Base-by-base conservation (phyloP, 306 rosid genomes). In the Casuarina cunninghamiana region DNA sequence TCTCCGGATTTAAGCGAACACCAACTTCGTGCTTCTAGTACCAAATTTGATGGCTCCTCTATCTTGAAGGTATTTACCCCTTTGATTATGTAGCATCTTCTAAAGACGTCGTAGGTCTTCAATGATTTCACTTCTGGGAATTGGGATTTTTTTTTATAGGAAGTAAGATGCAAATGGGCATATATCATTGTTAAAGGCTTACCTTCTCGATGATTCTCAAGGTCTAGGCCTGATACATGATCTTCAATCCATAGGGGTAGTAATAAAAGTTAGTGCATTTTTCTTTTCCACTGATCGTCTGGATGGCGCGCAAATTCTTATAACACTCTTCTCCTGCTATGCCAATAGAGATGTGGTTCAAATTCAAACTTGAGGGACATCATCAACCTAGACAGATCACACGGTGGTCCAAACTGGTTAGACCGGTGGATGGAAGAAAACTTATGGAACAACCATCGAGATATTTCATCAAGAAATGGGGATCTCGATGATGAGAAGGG, bases 361-460 rank as follows among this genome's bases (percentile, higher is more conserved):
- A 95, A 95, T 80, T 83, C 97, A 79, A 88, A 82, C 46, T 82
- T 72, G 54, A 88, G 90, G 83, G 86, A 93, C 70, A 77, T 70
- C 67, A 45, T 71, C 11, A 78, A 81, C 65, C 38, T 81, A 21
- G 93, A 87, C 54, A 78, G 84, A 81, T 70, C 85, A 12, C 82
- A 75, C 38, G 80, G 82, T 3, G 85, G 88, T 26, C 79, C 97
- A 1, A 84, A 77, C 35, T 88, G 93, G 97, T 83, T 91, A 61
- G 97, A 93, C 69, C 84, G 81, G 74, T 95, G 97, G 98, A 95
- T 92, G 98, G 98, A 89, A 80, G 97, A 95, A 83, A 91, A 80
- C 68, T 45, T 81, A 0, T 79, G 87, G 89, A 85, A 74, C 73
- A 84, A 86, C 57, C 73, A 63, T 2, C 67, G 83, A 9, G 84